Base-by-base conservation (phyloP, 768 basidiomycete species). In the Tulasnella sp. region DNA sequence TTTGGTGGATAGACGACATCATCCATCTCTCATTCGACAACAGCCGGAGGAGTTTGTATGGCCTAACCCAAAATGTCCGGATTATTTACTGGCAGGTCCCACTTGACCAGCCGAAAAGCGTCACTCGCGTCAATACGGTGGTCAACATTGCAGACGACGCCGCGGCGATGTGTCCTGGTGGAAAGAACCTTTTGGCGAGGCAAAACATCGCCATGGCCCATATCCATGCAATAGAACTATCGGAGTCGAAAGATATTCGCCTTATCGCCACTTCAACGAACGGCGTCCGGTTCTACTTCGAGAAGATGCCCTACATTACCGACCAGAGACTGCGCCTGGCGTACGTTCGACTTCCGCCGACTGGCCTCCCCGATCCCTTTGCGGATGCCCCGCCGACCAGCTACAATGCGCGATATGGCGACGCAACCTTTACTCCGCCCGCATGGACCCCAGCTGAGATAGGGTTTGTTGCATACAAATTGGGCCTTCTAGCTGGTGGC, bases 251-350 rank as follows among this genome's bases (percentile, higher is more conserved):
- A 19, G 84, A 87, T 34, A 84, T 93, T 15, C 93, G 93, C 76
- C 86, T 99, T 12, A 85, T 97, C 70, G 94, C 91, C 1, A 83
- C 96, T 68, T 94, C 95, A 31, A 85, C 87, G 37, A 95, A 91
- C 72, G 96, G 93, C 15, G 88, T 92, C 3, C 90, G 96, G 71
- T 85, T 97, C 0, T 98, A 93, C 85, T 94, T 97, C 81, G 79
- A 81, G n/a, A 80, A 82, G 76, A 78, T 80, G 5, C 79, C 80
- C 77, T 78, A 77, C 78, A 67, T 69, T 58, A 69, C 79, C 29
- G 77, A 80, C 2, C 89, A 34, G 83, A 68, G 86, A 45, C 85
- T 94, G 45, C 88, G 91, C 79, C 86, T 96, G 40, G 81, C 88
- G 45, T 94, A 96, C 81, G 89, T 97, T 54, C 89, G 94, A n/a